These are phyloP conservation scores for Bryoglossum gracile DNA, from an alignment of 495 filamentous ascomycete genomes.

Conservation along the genomic window DNA sequence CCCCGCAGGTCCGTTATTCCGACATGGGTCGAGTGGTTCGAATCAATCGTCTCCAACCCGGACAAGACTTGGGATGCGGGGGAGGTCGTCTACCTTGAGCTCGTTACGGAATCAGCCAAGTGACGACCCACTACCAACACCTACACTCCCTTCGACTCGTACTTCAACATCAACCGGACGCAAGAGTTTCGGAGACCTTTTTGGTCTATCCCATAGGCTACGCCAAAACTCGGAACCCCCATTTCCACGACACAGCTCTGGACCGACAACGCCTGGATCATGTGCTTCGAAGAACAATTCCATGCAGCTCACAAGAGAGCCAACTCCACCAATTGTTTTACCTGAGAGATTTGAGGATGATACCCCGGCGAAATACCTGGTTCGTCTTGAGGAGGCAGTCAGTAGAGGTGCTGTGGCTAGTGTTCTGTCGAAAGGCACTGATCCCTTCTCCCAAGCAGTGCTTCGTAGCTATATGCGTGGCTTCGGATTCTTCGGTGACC, in stretches of 20 bases:
- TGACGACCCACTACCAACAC: conserved; percentile 48
- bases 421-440: conserved; percentile 71
- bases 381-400: conserved; percentile 69
- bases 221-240: conserved; percentile 69
- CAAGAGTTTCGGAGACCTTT: conserved; percentile 84
- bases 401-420: conserved; percentile 73
- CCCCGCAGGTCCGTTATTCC: conserved; percentile 53
- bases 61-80: conserved; percentile 47
- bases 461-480: conserved; percentile 90
- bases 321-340: conserved; percentile 55
- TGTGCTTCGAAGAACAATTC: conserved; percentile 65
- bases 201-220: conserved; percentile 64
- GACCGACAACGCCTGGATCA: conserved; percentile 57
- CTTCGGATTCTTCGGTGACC: conserved; percentile 91
- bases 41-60: conserved; percentile 64
- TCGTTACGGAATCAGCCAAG: conserved; percentile 54
- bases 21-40: conserved; percentile 58
- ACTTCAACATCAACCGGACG: conserved; percentile 81
- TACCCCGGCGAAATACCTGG: conserved; percentile 81
- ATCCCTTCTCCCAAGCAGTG: conserved; percentile 74
- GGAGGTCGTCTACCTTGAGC: conserved; percentile 84
- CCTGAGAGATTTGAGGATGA: conserved; percentile 83
- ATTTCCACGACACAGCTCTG: conserved; percentile 53
- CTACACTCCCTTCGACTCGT: conserved; percentile 48
- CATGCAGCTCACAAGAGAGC: conserved; percentile 51